Evolutionary conservation across 1,284 basidiomycete genomes (phyloP).

Genomic region (Coniophora puteana): DNA sequence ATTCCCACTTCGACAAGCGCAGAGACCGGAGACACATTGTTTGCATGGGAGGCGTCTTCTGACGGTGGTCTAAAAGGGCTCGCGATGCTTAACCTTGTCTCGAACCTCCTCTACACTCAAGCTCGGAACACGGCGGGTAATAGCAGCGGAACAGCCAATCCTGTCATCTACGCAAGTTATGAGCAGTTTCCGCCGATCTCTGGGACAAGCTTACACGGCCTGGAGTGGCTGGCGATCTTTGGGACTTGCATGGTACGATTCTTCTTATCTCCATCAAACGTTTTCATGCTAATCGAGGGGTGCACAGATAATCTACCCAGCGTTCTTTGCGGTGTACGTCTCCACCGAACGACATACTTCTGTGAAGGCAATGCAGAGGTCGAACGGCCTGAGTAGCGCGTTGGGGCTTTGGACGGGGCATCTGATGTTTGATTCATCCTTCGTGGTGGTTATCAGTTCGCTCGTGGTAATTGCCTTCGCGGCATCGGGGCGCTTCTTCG

Average conservation of each 20-base stretch:
- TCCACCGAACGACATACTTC: constrained; percentile 58
- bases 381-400: constrained; percentile 68
- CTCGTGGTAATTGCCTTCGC: constrained; percentile 61
- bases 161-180: constrained; percentile 49
- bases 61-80: constrained; percentile 45
- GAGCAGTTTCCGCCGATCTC: constrained; percentile 45
- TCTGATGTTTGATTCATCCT: constrained; percentile 63
- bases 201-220: constrained; percentile 48
- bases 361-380: constrained; percentile 70
- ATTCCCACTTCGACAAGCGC: constrained; percentile 39
- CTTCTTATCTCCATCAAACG: not conserved
- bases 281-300: not conserved
- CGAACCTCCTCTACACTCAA: constrained; percentile 56
- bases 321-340: constrained; percentile 72
- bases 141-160: constrained; percentile 25
- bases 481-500: constrained; percentile 57
- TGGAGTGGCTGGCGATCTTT: constrained; percentile 64
- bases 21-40: constrained; percentile 36
- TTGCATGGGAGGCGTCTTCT: constrained; percentile 57
- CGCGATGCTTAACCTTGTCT: constrained; percentile 57
- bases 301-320: constrained; percentile 60
- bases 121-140: constrained; percentile 43
- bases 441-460: constrained; percentile 50
- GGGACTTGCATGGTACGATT: constrained; percentile 54
- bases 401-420: constrained; percentile 72